Base-by-base conservation (phyloP, 164 flowering plant genomes). In the Chimonanthus salicifolius region DNA sequence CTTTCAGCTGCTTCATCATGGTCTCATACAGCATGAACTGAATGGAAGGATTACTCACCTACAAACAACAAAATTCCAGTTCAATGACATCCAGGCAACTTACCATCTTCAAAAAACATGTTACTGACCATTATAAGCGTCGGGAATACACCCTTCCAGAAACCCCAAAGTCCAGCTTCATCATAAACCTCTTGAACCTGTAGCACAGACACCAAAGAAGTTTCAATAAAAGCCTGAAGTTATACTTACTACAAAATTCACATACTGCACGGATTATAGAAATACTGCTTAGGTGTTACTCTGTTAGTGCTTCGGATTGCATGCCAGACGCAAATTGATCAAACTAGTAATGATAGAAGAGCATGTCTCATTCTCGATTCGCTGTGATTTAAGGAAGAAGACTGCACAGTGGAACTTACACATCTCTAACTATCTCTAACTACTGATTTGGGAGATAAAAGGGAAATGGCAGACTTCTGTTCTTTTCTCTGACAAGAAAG, bases 11-110 rank as follows among this genome's bases (percentile, higher is more conserved):
- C 85, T 90, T 93, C 84, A 95, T 78, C 84, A 93, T 73, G 76
- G 99, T 89, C 76, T 95, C 99, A 82, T 95, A 95, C 73, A 93
- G 79, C 99, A 95, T 95, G 78, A 93, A 95, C 76, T 93, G 98
- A 64, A 95, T 86, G 48, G 98, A 88, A 77, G 99, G 99, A 82
- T 93, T 93, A 82, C 98, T 93, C 49, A 95, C 99, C 99, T 95
- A 83, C 33, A 46, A 76, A 67, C 63, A 82, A 70, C 33, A 84
- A 47, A 48, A 68, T 69, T 45, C 47, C 49, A 63, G 21, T 74
- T 63, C 81, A 70, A 85, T 68, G 72, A 74, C 20, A 3, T 49
- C 7, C 10, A 46, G 45, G 20, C 70, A 1, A 10, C 33, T n/a
- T 13, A 54, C 15, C 20, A 11, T 47, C 13, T 68, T 48, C 16